Evolutionary conservation across 495 filamentous ascomycete genomes (phyloP), one percentile per base, ranked within the genome.

Genomic region (Penicillium silybi): DNA sequence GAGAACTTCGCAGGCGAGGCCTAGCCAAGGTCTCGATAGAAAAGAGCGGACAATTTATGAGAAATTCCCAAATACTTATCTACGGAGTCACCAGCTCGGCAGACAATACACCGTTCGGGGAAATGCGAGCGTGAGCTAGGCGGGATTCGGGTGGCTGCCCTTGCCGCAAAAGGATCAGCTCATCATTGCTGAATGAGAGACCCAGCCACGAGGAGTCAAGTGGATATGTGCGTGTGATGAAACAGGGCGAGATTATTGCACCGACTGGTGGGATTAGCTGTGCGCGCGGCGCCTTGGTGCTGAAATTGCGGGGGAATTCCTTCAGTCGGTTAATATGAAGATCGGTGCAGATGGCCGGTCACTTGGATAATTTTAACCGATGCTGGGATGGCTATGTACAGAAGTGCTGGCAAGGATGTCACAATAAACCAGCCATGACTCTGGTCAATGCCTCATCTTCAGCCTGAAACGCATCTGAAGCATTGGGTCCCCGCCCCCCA

Each of bases 361-460:
- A 0, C 41, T 4, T 43, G 27, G 11, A 15, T 20, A 13, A 18
- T 44, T 25, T 37, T 38, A 51, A 38, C 26, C 48, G 15, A 52
- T 20, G 11, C 29, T 3, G 9, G 4, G 9, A 32, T 32, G 29
- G 29, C 29, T 32, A 32, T 32, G 8, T 32, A 15, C 29, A 4
- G 29, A 32, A 13, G 29, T 10, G 29, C 29, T 13, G 29, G 11
- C 8, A 17, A 43, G 9, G 2, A 17, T 3, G n/a, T 66, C 42
- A 72, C n/a, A 75, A 46, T 19, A 75, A 41, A 20, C 68, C 72
- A 34, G 68, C 71, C 71, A 75, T 73, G 2, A 73, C 62, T 27
- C 58, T 60, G 2, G 71, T 75, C 46, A 75, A 50, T 0, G 68
- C 70, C 43, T 75, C 71, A 61, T 75, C 67, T 37, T 72, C 72